Evolutionary conservation across 805 yeast species (phyloP).

Genomic region (Starmerella apis): DNA sequence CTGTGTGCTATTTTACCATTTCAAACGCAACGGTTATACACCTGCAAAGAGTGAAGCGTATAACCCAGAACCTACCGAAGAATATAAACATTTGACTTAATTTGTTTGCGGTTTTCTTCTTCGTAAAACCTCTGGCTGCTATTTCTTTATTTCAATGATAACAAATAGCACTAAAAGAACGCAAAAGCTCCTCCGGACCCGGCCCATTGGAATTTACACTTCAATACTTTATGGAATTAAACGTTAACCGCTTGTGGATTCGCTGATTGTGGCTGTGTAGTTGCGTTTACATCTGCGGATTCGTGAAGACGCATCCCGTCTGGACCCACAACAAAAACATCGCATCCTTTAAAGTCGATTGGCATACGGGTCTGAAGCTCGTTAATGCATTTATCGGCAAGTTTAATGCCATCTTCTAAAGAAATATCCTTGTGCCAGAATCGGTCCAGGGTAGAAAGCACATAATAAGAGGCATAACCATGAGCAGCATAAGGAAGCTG

Average conservation of each 20-base stretch:
- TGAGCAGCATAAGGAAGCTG: constrained; percentile 94
- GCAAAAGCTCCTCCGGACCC: too few species aligned
- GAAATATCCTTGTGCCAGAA: constrained; percentile 73
- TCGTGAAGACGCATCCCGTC: constrained; percentile 39
- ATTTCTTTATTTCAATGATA: too few species aligned
- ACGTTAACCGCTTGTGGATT: neutral
- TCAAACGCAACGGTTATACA: too few species aligned
- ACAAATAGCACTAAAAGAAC: too few species aligned
- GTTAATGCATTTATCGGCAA: constrained; percentile 59
- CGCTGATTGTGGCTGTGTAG: neutral
- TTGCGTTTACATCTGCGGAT: constrained; percentile 1
- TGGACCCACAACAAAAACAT: constrained; percentile 54
- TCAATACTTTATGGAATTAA: too few species aligned
- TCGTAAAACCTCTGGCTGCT: too few species aligned
- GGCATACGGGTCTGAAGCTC: constrained; percentile 84
- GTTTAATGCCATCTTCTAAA: constrained; percentile 63
- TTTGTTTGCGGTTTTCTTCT: too few species aligned
- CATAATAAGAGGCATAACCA: constrained; percentile 96
- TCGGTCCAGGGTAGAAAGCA: constrained; percentile 79
- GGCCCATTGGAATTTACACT: too few species aligned
- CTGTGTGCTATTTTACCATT: too few species aligned
- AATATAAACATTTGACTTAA: too few species aligned
- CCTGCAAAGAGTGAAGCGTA: too few species aligned
- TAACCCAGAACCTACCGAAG: too few species aligned
- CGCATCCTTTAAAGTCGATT: constrained; percentile 83